Evolutionary conservation across 192 early-diverging fungal genomes (phyloP).

Genomic region (Thamnidium elegans): DNA sequence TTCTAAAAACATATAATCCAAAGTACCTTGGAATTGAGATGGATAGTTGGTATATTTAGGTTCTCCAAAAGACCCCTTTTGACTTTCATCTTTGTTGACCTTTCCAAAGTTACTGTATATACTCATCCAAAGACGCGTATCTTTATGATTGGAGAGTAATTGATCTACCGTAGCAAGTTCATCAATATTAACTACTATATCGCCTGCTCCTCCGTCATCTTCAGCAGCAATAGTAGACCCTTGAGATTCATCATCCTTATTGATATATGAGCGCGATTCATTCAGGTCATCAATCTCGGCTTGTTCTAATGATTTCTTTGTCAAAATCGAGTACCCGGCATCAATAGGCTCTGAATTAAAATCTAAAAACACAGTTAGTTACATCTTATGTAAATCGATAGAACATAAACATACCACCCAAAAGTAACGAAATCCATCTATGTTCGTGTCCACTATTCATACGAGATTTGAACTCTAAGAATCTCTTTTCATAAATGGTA

Average conservation of each 20-base stretch:
- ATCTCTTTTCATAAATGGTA: conserved; percentile 11
- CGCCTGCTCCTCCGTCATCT: background rate
- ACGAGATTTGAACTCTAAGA: background rate
- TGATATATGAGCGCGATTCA: conserved; percentile 10
- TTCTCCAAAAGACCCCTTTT: conserved; percentile 18
- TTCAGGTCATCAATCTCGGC: conserved; percentile 15
- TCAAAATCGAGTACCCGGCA: conserved; percentile 21
- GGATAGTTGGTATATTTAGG: conserved; percentile 35
- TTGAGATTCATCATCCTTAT: conserved; percentile 3
- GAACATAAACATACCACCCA: conserved; percentile 19
- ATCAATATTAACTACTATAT: background rate
- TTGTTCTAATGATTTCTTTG: conserved; percentile 7
- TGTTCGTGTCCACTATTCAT: background rate
- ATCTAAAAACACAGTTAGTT: conserved; percentile 10
- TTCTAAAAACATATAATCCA: conserved; percentile 37
- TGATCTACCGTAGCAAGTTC: background rate
- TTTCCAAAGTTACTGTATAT: conserved; percentile 23
- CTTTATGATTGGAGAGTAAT: background rate
- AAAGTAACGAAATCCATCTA: conserved; percentile 18
- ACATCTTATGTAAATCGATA: background rate
- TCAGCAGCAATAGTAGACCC: background rate
- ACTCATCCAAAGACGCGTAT: conserved; percentile 12
- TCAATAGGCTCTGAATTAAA: conserved; percentile 31
- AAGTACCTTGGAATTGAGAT: conserved; percentile 25
- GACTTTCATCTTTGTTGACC: background rate